Percentiles rank a stretch among this genome's conserved stretches.
These are phyloP conservation scores for Fusarium cicatricum DNA, from an alignment of 2,329 filamentous ascomycete genomes.

Conservation along the genomic window DNA sequence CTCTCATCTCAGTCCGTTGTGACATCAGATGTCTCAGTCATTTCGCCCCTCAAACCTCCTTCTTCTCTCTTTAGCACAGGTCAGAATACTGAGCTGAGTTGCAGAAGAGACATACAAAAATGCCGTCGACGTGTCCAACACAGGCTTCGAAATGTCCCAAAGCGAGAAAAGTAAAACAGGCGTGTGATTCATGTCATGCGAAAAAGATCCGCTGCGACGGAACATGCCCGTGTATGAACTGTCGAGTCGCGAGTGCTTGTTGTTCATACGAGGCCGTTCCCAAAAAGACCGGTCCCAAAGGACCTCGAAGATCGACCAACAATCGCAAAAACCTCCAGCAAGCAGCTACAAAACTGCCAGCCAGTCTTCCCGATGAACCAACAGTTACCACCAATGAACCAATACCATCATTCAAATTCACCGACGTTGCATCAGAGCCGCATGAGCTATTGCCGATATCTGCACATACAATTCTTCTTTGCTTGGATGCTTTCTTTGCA, in stretches of 20 bases:
- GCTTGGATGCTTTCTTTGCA: conserved; percentile 44
- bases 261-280: conserved; percentile 45
- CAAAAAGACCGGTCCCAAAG: conserved; percentile 45
- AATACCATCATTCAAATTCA: not conserved
- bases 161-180: conserved; percentile 23
- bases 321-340: not conserved
- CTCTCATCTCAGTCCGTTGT: too few relatives aligned
- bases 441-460: conserved; percentile 17
- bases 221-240: conserved; percentile 40
- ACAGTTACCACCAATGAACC: not conserved
- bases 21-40: too few relatives aligned
- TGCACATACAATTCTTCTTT: conserved; percentile 31
- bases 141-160: too few relatives aligned
- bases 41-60: too few relatives aligned
- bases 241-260: conserved; percentile 11
- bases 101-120: too few relatives aligned
- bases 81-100: too few relatives aligned
- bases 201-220: conserved; percentile 45
- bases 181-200: conserved; percentile 44
- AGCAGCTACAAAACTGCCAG: not conserved
- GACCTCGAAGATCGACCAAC: not conserved
- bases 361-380: not conserved
- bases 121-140: too few relatives aligned
- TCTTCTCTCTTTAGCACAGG: too few relatives aligned
- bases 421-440: not conserved